A percentile compares a stretch with the other conserved stretches of the same genome.
These are phyloP conservation scores for Coemansia sp. DNA, from an alignment of 192 early-diverging fungal genomes.

Conservation along the genomic window DNA sequence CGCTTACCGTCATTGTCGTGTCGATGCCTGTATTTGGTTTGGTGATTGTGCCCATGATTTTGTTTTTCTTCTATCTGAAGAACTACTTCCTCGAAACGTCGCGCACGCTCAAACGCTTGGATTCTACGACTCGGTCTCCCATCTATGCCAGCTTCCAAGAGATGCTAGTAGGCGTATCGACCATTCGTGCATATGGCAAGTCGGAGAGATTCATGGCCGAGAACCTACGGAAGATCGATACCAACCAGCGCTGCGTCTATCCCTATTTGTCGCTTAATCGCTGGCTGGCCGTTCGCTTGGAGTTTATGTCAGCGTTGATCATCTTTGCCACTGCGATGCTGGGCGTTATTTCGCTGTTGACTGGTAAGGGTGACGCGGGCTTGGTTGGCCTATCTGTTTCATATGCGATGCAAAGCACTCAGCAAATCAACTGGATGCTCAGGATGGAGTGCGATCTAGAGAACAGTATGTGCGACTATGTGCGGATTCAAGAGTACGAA, in stretches of 20 bases:
- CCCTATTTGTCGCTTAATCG: conserved; percentile 70
- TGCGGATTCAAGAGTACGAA: conserved; percentile 82
- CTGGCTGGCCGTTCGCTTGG: conserved; percentile 75
- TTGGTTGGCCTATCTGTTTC: conserved; percentile 66
- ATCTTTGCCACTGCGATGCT: conserved; percentile 79
- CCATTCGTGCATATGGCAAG: conserved; percentile 68
- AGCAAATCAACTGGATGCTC: conserved; percentile 88
- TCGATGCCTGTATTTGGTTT: conserved; percentile 57
- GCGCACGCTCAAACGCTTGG: conserved; percentile 77
- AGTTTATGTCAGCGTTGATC: conserved; percentile 77
- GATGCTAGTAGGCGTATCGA: conserved; percentile 60
- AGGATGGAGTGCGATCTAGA: conserved; percentile 90
- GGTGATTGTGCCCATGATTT: conserved; percentile 55
- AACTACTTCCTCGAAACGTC: conserved; percentile 69
- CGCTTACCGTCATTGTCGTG: conserved; percentile 52
- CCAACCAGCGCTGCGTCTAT: conserved; percentile 80
- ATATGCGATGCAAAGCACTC: conserved; percentile 73
- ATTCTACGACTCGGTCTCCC: conserved; percentile 70
- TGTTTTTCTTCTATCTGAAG: conserved; percentile 57
- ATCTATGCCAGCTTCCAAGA: conserved; percentile 70
- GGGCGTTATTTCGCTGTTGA: conserved; percentile 64
- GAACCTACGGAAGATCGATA: conserved; percentile 73
- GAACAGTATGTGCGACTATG: conserved; percentile 69
- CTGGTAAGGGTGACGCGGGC: conserved; percentile 66
- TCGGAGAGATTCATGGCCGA: conserved; percentile 64